Conservation (phyloP, 73 alveolate genomes). For the Paramecium primaurelia region DNA sequence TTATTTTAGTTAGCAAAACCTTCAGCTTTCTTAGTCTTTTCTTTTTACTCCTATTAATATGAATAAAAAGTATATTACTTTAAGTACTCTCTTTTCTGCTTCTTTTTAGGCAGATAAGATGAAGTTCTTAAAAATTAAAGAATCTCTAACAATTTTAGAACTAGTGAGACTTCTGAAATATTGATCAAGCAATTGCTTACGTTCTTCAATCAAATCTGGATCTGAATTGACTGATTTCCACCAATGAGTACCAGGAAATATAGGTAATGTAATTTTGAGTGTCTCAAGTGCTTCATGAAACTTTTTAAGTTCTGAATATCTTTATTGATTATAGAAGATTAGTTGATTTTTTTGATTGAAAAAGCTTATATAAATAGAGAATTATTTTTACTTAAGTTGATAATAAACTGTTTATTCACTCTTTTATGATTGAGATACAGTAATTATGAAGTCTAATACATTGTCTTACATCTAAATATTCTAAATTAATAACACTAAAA, state of each 20-base stretch:
- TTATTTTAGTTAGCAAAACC: background rate
- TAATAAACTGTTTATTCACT: background rate
- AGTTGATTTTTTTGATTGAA: background rate
- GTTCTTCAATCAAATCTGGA: background rate
- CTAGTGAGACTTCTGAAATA: background rate
- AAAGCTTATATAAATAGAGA: background rate
- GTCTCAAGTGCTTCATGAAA: slow-evolving; percentile 2
- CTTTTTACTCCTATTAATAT: background rate
- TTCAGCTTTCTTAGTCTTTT: background rate
- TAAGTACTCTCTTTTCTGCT: background rate
- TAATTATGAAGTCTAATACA: background rate
- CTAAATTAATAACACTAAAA: background rate
- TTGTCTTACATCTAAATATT: background rate
- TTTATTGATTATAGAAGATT: background rate
- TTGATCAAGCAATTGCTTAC: background rate
- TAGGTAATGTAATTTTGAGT: background rate
- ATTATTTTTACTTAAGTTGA: background rate
- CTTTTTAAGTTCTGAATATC: slow-evolving; percentile 28
- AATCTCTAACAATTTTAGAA: background rate
- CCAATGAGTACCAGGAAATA: slow-evolving; percentile 21
- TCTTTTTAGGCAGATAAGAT: slow-evolving; percentile 11
- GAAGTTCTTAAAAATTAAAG: slow-evolving; percentile 25
- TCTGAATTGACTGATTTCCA: slow-evolving; percentile 7
- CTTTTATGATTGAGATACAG: background rate
- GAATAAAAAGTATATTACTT: background rate